Percentiles rank a stretch among this genome's conserved stretches.
Evolutionary conservation across 768 basidiomycete genomes (phyloP).

Genomic region (Trametes elegans): DNA sequence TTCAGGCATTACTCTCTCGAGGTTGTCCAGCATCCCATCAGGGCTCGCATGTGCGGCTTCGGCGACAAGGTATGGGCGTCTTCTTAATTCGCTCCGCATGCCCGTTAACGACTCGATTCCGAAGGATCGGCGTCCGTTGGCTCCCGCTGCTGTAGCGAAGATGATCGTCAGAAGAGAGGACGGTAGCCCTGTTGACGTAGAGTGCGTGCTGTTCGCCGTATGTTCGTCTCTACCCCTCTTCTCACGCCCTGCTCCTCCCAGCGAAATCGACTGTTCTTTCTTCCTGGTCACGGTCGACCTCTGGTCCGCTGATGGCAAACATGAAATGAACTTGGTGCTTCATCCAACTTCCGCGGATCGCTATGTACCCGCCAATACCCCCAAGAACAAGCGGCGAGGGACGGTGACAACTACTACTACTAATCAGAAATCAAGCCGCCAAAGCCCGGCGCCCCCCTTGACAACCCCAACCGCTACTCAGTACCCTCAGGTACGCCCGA

Average conservation of each 20-base stretch:
- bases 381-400: slow-evolving; percentile 31
- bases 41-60: slow-evolving; percentile 95
- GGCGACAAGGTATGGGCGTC: slow-evolving; percentile 77
- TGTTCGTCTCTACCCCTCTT: background rate
- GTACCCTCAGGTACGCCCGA: slow-evolving; percentile 25
- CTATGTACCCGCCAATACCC: slow-evolving; percentile 49
- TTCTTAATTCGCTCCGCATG: slow-evolving; percentile 4
- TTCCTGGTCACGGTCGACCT: slow-evolving; percentile 92
- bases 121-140: slow-evolving; percentile 89
- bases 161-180: slow-evolving; percentile 73
- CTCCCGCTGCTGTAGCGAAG: slow-evolving; percentile 86
- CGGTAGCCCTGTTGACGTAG: slow-evolving; percentile 64
- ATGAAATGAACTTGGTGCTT: slow-evolving; percentile 86
- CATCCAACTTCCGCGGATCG: slow-evolving; percentile 82
- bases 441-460: slow-evolving; percentile 19
- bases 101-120: slow-evolving; percentile 18
- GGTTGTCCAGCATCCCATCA: slow-evolving; percentile 82
- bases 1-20: slow-evolving; percentile 81
- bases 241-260: slow-evolving; percentile 31
- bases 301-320: slow-evolving; percentile 79
- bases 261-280: slow-evolving; percentile 84
- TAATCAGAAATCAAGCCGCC: slow-evolving; percentile 19
- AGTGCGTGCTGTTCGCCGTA: slow-evolving; percentile 49
- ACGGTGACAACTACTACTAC: slow-evolving; percentile 21
- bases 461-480: slow-evolving; percentile 13